These are phyloP conservation scores for Leishmania aethiopica DNA, from an alignment of 208 protist genomes.

Conservation along the genomic window DNA sequence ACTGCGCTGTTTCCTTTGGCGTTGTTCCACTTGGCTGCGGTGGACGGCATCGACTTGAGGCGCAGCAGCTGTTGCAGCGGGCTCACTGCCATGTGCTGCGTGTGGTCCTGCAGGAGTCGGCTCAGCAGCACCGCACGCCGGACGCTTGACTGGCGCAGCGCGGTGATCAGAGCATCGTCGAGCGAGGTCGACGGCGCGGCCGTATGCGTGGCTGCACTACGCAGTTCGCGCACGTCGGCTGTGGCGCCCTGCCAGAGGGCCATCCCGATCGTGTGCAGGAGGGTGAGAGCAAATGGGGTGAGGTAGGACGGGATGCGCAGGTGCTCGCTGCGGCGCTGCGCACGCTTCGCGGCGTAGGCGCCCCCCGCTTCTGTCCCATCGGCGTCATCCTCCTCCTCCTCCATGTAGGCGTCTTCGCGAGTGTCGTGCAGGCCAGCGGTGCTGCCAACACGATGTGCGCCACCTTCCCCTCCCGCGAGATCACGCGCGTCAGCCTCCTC, in stretches of 20 bases:
- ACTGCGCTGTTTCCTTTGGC: neutral
- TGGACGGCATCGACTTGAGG: conserved; percentile 18
- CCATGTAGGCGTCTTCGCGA: conserved; percentile 39
- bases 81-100: conserved; percentile 49
- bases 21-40: neutral
- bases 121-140: conserved; percentile 59
- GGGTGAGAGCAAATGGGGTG: conserved; percentile 65
- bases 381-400: conserved; percentile 24
- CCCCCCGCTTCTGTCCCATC: conserved; percentile 8
- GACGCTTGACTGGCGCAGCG: conserved; percentile 25
- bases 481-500: conserved; percentile 30
- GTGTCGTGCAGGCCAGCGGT: neutral
- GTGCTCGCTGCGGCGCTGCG: neutral
- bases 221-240: conserved; percentile 14
- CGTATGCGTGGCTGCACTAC: neutral
- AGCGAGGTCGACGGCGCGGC: neutral
- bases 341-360: neutral
- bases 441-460: neutral
- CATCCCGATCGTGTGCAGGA: conserved; percentile 48
- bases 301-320: conserved; percentile 39
- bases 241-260: conserved; percentile 37
- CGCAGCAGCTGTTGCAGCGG: conserved; percentile 70
- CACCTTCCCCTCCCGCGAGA: neutral
- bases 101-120: conserved; percentile 70
- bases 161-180: conserved; percentile 6